Conservation (phyloP, 257 asterid genomes). For the Primulina eburnea region DNA sequence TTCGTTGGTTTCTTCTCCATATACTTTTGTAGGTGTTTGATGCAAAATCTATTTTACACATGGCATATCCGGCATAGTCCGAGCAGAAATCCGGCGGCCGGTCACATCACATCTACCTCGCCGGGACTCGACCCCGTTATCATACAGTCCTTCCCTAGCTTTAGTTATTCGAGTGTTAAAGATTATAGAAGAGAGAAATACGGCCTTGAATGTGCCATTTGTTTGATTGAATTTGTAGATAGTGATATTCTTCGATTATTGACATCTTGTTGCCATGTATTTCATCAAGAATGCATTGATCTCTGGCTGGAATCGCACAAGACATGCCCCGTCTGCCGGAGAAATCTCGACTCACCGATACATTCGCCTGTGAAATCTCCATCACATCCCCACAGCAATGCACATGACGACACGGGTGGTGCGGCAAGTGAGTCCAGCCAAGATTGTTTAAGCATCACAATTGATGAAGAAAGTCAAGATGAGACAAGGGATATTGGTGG, state of each 20-base stretch:
- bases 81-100: constrained; percentile 31
- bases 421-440: constrained; percentile 24
- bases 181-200: constrained; percentile 57
- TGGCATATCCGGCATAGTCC: constrained; percentile 49
- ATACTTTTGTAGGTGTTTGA: constrained; percentile 68
- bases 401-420: constrained; percentile 8
- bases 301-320: constrained; percentile 81
- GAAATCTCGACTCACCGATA: constrained; percentile 37
- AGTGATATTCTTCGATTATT: constrained; percentile 61
- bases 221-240: constrained; percentile 62
- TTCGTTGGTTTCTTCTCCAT: constrained; percentile 66
- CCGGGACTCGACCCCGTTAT: constrained; percentile 62
- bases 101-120: constrained; percentile 17
- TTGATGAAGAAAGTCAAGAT: constrained; percentile 31
- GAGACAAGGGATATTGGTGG: not conserved
- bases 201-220: constrained; percentile 90
- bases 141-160: constrained; percentile 62
- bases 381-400: not conserved
- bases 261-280: constrained; percentile 74
- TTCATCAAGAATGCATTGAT: constrained; percentile 86
- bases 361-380: constrained; percentile 42
- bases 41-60: constrained; percentile 54
- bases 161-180: constrained; percentile 64
- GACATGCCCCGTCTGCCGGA: constrained; percentile 87
- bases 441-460: constrained; percentile 39